Base-by-base conservation (phyloP, 1,139 yeast genomes). In the Ashbya aceris region DNA sequence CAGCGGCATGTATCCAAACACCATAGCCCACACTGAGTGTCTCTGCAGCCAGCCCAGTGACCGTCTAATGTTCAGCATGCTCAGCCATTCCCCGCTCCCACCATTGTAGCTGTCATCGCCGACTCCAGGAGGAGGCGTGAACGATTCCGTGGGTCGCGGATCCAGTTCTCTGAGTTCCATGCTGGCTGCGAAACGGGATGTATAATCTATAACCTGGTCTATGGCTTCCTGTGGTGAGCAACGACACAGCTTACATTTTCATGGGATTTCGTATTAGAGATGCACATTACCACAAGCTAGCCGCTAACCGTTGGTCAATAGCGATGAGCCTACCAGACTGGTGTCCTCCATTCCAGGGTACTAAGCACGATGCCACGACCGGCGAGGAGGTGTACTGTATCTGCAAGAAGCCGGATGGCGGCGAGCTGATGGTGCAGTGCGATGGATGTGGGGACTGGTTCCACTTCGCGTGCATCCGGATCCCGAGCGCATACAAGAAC, bases 401-500 rank as follows among this genome's bases (percentile, higher is more conserved):
- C 0, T 89, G 97, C 60, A 71, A 93, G 35, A 74, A 73, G 46
- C 83, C 89, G 0, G 96, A 89, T 55, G 70, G 72, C 47, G 94
- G 91, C 1, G 83, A 83, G 60, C 59, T 82, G 48, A 87, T 87
- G 96, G 83, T 89, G 17, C 87, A 84, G 0, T 89, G 97, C 59
- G 96, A 87, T 60, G 89, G 86, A 7, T 89, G 97, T 63, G 96
- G 87, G 56, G 95, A 85, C 49, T 89, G 97, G 97, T 89, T 73
- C 57, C 96, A 89, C 62, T 85, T 89, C 60, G 69, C 67, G 39
- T 89, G 96, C 56, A 76, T 87, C 71, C 72, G 72, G 46, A 59
- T 87, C 38, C 69, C 77, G 39, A 64, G 62, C n/a, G 62, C 67
- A 34, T 74, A 73, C 54, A 73, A 76, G 42, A 68, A 71, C 36